Conservation (phyloP, 768 basidiomycete genomes). For the Leccinellum luteum region DNA sequence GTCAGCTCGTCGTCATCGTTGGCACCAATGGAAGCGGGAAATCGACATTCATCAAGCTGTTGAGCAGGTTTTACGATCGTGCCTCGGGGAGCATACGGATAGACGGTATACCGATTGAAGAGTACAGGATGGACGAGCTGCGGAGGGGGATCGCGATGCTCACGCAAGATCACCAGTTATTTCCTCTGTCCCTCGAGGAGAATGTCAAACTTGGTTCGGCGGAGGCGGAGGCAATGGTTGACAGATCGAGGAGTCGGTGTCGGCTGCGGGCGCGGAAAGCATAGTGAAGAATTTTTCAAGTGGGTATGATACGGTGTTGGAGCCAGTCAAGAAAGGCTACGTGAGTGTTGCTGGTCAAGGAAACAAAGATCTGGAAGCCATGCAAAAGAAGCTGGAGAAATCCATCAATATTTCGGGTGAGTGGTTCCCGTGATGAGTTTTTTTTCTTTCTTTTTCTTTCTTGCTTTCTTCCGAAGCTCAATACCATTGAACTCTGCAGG, state of each 20-base stretch:
- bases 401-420: conserved; percentile 24
- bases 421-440: background rate
- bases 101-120: conserved; percentile 36
- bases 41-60: conserved; percentile 39
- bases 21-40: conserved; percentile 36
- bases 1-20: conserved; percentile 35
- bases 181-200: conserved; percentile 38
- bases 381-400: conserved; percentile 21
- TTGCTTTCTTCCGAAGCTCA: no score
- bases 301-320: conserved; percentile 40
- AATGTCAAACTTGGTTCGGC: conserved; percentile 38
- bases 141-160: conserved; percentile 41
- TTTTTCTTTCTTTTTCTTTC: background rate
- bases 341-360: conserved; percentile 26
- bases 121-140: conserved; percentile 33
- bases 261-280: conserved; percentile 40
- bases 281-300: conserved; percentile 37
- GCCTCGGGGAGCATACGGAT: conserved; percentile 37
- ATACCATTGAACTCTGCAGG: conserved; percentile 7
- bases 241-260: conserved; percentile 21
- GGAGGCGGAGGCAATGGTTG: conserved; percentile 7
- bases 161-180: conserved; percentile 38
- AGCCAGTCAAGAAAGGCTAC: conserved; percentile 29
- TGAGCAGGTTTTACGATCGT: conserved; percentile 34
- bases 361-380: conserved; percentile 9